phyloP scores from a whole-genome alignment of 2,329 filamentous ascomycete species.

The Colletotrichum falcatum region DNA sequence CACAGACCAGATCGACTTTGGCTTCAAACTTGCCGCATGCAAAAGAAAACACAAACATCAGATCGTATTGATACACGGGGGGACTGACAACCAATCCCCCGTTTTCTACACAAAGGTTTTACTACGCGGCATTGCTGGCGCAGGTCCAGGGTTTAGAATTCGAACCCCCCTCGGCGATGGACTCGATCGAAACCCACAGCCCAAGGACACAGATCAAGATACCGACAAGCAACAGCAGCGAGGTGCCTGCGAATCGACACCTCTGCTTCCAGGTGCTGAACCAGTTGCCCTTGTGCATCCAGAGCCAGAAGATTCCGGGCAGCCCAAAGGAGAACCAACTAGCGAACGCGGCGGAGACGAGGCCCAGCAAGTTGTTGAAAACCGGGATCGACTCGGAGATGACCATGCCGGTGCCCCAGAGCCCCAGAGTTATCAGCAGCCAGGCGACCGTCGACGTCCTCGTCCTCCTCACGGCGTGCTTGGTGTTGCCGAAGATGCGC shows the following conservation, averaged over 20 bases:
- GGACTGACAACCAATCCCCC: not conserved
- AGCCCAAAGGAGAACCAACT: constrained; percentile 73
- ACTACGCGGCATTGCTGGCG: constrained; percentile 45
- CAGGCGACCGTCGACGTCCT: constrained; percentile 66
- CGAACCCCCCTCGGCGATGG: constrained; percentile 48
- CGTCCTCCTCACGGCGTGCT: constrained; percentile 64
- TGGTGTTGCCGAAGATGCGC: constrained; percentile 70
- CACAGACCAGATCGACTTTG: not conserved
- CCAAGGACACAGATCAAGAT: constrained; percentile 53
- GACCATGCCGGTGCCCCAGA: constrained; percentile 74
- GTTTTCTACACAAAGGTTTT: not conserved
- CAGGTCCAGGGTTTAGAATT: constrained; percentile 53
- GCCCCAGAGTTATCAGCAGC: constrained; percentile 64
- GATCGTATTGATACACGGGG: not conserved
- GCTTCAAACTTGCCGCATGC: not conserved
- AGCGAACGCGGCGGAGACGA: constrained; percentile 73
- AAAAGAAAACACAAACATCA: not conserved
- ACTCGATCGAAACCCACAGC: constrained; percentile 54
- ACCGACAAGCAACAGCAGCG: constrained; percentile 49
- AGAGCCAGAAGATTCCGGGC: constrained; percentile 61
- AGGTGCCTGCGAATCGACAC: constrained; percentile 48
- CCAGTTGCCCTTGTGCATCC: constrained; percentile 58
- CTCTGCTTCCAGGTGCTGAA: constrained; percentile 50
- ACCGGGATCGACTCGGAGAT: constrained; percentile 77
- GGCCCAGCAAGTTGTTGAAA: constrained; percentile 73